Conservation (phyloP, 2,329 filamentous ascomycete genomes). For the Pyrenochaeta sp. region DNA sequence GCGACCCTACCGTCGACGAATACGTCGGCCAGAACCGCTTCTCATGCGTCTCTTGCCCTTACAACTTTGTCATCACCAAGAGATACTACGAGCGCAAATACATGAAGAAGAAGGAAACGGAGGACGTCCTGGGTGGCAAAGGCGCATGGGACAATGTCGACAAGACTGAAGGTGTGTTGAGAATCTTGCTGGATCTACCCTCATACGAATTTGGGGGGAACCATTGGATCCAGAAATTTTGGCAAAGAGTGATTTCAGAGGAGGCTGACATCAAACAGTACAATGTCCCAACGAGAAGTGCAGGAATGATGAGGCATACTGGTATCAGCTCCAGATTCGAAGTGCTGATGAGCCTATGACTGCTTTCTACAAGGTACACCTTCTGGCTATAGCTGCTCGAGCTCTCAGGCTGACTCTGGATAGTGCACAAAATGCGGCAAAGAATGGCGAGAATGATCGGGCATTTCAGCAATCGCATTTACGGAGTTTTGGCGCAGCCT, state of each 20-base stretch:
- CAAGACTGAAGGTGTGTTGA: constrained; percentile 68
- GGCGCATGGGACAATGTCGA: constrained; percentile 92
- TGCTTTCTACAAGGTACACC: constrained; percentile 81
- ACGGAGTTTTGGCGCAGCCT: no score
- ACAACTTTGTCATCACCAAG: constrained; percentile 81
- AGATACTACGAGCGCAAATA: constrained; percentile 80
- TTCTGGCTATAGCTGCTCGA: not conserved
- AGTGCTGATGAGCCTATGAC: constrained; percentile 99
- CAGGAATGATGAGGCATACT: constrained; percentile 84
- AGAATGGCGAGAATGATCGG: constrained; percentile 56
- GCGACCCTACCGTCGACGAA: constrained; percentile 47
- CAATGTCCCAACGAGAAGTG: constrained; percentile 86
- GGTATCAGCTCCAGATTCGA: constrained; percentile 96
- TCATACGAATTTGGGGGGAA: no score
- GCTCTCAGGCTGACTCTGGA: constrained; percentile 7
- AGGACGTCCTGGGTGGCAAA: constrained; percentile 88
- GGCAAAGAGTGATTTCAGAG: not conserved
- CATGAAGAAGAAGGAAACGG: constrained; percentile 85
- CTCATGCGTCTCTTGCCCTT: constrained; percentile 94
- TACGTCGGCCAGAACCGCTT: constrained; percentile 73
- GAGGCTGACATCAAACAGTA: constrained; percentile 53
- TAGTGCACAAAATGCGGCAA: constrained; percentile 53
- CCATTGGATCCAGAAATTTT: not conserved
- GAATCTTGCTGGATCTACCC: no score
- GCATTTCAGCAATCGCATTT: no score